Conservation (phyloP, 2,329 filamentous ascomycete genomes). For the Nothophoma quercina region DNA sequence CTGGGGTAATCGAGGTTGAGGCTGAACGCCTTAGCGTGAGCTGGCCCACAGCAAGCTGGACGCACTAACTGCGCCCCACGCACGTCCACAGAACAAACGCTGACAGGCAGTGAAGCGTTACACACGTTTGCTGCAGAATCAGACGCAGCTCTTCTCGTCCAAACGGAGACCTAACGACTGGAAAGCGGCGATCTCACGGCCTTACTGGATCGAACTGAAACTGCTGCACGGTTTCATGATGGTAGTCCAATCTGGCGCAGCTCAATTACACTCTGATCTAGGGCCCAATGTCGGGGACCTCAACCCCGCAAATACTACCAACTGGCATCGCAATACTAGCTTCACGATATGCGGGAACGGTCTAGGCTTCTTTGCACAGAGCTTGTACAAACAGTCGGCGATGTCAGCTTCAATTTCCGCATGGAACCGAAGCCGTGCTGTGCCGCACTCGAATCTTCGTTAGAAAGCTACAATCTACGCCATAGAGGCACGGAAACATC, state of each 20-base stretch:
- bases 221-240: neutral
- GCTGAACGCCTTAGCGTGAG: constrained; percentile 16
- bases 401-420: constrained; percentile 8
- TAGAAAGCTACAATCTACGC: too few species aligned
- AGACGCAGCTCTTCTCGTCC: neutral
- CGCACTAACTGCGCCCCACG: constrained; percentile 8
- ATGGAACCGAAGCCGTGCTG: neutral
- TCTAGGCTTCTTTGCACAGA: neutral
- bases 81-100: constrained; percentile 3
- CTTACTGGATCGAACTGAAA: neutral
- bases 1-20: constrained; percentile 5
- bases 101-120: neutral
- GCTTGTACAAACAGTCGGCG: neutral
- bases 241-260: neutral
- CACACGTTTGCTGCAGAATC: neutral
- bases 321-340: constrained; percentile 1
- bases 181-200: neutral
- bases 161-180: neutral
- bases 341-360: neutral
- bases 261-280: neutral
- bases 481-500: constrained; percentile 4
- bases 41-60: constrained; percentile 5
- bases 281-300: neutral
- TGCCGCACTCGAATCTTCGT: constrained; percentile 7
- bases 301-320: neutral